Base-by-base conservation (phyloP, 768 basidiomycete species). In the Leccinum uliginosum region DNA sequence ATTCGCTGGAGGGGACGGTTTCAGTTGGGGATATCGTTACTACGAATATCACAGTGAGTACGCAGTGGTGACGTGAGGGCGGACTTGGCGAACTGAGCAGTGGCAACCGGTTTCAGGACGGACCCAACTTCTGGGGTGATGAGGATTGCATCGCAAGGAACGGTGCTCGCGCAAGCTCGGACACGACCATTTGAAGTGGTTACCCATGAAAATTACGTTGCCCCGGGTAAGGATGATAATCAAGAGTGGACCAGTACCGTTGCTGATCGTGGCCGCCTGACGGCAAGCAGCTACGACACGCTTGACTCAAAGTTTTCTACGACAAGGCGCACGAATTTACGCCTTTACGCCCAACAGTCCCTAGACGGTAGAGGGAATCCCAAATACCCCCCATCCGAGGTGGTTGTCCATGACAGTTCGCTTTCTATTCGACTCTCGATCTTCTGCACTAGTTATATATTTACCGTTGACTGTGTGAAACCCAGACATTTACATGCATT, bases 101-200 rank as follows among this genome's bases (percentile, higher is more conserved):
- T 56, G 50, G 60, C 45, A 50, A 53, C 60, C 58, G 58, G 57
- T 59, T 64, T 49, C 60, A 82, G 80, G 62, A 73, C 72, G 53
- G 83, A 83, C 69, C 72, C 32, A 11, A 30, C 79, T 29, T 74
- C 80, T 55, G 82, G 82, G 52, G 69, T 69, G n/a, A 70, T 79
- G 66, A 75, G 73, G 44, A 68, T 84, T 47, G 79, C 82, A 17
- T 79, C 80, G 34, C 81, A 83, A 38, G 89, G 89, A 17, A 79
- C 78, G 3, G 74, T 83, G 24, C 80, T 97, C 24, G 87, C 91
- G 44, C 79, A 84, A 62, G 80, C 85, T n/a, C 78, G 80, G 43
- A 92, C 93, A 24, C 76, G 80, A 49, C 69, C 85, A 3, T 95
- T 97, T 72, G 88, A 93, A 51, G 91, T 93, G 54, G 77, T 89